Base-by-base conservation (phyloP, 2,329 filamentous ascomycete genomes). In the Alternaria alternata region DNA sequence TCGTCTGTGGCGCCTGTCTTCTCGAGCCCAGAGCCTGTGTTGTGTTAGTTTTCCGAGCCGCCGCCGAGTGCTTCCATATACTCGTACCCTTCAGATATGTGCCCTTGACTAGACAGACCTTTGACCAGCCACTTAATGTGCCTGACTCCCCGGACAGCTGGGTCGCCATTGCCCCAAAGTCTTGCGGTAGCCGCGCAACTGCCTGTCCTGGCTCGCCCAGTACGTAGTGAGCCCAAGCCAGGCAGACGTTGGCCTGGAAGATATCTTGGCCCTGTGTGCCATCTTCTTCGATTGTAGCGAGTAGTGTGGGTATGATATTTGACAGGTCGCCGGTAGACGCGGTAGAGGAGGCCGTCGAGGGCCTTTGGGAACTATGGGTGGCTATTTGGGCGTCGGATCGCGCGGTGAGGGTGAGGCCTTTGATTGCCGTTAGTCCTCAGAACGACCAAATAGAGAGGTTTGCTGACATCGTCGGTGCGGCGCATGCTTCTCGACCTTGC, bases 401-500 rank as follows among this genome's bases (percentile, higher is more conserved):
- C 39, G 82, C 81, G 44, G 81, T 82, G 56, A 81, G 74, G 14
- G 81, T 81, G 63, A 84, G 79, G 72, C 80, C 81, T 83, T 59
- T 28, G 58, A 58, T 52, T 66, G 61, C 55, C 51, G 64, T 68
- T 65, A 67, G 63, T 62, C 56, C 51, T 62, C 41, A 62, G 57
- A 46, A 18, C 38, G 51, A 36, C 51, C 42, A 55, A 55, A 44
- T 30, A 22, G 38, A 60, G 34, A 39, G 57, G 34, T 36, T 51
- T 63, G 76, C 87, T 71, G 89, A 97, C 94, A 97, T 80, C 87
- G 87, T 78, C 92, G 88, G 62, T 91, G 87, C 41, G 93, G 90
- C 70, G 93, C 92, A 85, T 99, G 94, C 80, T 99, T 98, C 74
- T 91, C 91, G 73, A 98, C 87, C 81, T 99, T 99, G 77, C 94